Percentiles rank a stretch among this genome's conserved stretches.
Evolutionary conservation across 805 yeast species (phyloP).

Genomic region (Kuraishia molischiana): DNA sequence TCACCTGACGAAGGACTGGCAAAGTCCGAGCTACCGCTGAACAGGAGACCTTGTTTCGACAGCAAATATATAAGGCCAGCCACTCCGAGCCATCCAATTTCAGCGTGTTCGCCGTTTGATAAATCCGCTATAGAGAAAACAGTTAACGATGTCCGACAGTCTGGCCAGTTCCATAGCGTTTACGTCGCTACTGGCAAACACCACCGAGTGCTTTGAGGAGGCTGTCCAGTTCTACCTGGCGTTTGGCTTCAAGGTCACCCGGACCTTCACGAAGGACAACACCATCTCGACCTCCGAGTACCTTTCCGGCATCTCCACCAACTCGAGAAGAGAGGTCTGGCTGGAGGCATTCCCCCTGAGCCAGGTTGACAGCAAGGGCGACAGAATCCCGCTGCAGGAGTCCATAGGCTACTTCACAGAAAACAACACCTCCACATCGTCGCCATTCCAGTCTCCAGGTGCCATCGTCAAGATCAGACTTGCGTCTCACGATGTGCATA

Average conservation of each 20-base stretch:
- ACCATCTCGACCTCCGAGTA: slow-evolving; percentile 19
- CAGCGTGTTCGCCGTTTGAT: too few species aligned
- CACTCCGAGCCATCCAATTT: too few species aligned
- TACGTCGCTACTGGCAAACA: slow-evolving; percentile 51
- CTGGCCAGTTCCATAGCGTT: slow-evolving; percentile 23
- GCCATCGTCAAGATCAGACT: slow-evolving; percentile 38
- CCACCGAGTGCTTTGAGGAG: slow-evolving; percentile 31
- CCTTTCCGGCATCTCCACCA: slow-evolving; percentile 48
- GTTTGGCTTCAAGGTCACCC: slow-evolving; percentile 52
- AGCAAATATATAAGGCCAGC: too few species aligned
- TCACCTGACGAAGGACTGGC: too few species aligned
- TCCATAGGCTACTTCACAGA: slow-evolving; percentile 3
- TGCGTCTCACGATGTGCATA: slow-evolving; percentile 23
- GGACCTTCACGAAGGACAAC: slow-evolving; percentile 48
- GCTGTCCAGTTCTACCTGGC: slow-evolving; percentile 46
- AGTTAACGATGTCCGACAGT: too few species aligned
- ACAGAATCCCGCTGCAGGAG: slow-evolving; percentile 24
- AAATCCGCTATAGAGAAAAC: too few species aligned
- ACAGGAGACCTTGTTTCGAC: too few species aligned
- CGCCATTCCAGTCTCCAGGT: slow-evolving; percentile 30
- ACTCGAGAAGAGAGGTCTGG: slow-evolving; percentile 66
- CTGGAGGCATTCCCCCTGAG: slow-evolving; percentile 52
- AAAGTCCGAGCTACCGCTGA: too few species aligned
- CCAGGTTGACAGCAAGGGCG: slow-evolving; percentile 9
- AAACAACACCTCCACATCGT: slow-evolving; percentile 3